Conservation (phyloP, 192 early-diverging fungal genomes). For the Coemansia sp. region DNA sequence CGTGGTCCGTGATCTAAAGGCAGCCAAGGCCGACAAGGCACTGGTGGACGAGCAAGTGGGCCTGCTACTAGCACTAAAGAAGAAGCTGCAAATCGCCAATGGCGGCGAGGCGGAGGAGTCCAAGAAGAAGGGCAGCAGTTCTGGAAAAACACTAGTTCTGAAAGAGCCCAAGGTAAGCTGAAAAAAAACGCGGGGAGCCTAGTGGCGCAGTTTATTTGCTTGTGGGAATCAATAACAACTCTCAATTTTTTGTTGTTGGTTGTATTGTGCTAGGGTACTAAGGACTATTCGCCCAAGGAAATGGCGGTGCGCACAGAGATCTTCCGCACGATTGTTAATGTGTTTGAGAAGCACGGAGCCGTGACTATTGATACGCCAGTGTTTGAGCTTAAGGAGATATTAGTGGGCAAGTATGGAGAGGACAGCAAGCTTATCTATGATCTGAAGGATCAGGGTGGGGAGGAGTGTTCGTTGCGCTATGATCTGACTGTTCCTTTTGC, state of each 20-base stretch:
- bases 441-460: slow-evolving; percentile 94
- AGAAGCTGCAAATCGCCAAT: slow-evolving; percentile 51
- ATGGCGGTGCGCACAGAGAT: slow-evolving; percentile 96
- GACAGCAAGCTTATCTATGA: slow-evolving; percentile 99
- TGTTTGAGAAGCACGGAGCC: slow-evolving; percentile 96
- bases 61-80: slow-evolving; percentile 61
- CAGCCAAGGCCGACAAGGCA: slow-evolving; percentile 58
- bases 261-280: slow-evolving; percentile 76
- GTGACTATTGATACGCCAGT: slow-evolving; percentile 99
- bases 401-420: slow-evolving; percentile 96
- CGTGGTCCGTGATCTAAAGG: slow-evolving; percentile 62
- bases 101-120: slow-evolving; percentile 26
- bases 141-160: slow-evolving; percentile 56
- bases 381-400: slow-evolving; percentile 96
- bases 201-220: slow-evolving; percentile 6
- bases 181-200: background rate
- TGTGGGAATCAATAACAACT: background rate
- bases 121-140: slow-evolving; percentile 5
- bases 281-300: slow-evolving; percentile 91
- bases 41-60: slow-evolving; percentile 60
- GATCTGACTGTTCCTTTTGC: slow-evolving; percentile 99
- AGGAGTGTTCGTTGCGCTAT: slow-evolving; percentile 92
- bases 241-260: slow-evolving; percentile 21
- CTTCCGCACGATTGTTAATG: slow-evolving; percentile 76
- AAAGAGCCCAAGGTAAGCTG: slow-evolving; percentile 73